Percentiles rank a stretch among this genome's conserved stretches.
These are phyloP conservation scores for Westerdykella aurantiaca DNA, from an alignment of 2,329 filamentous ascomycete species.

Conservation along the genomic window DNA sequence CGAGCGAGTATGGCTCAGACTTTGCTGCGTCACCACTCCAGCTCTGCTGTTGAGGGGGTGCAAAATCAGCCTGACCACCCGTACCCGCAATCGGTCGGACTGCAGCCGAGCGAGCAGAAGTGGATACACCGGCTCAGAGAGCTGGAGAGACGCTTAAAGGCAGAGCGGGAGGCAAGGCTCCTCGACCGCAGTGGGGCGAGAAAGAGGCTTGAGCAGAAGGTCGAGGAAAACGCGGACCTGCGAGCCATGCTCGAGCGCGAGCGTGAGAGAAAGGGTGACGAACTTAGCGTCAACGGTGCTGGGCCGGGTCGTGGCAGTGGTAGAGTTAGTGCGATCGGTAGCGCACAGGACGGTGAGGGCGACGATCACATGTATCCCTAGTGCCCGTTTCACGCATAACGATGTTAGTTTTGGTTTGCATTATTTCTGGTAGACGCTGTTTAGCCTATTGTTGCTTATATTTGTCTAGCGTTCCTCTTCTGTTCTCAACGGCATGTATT, in stretches of 20 bases:
- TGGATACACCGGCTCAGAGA: slow-evolving; percentile 85
- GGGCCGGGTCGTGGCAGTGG: slow-evolving; percentile 16
- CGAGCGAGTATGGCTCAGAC: slow-evolving; percentile 46
- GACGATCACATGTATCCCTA: slow-evolving; percentile 12
- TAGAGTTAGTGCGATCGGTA: slow-evolving; percentile 15
- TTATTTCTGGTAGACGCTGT: background rate
- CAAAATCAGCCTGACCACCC: slow-evolving; percentile 26
- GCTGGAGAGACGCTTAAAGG: slow-evolving; percentile 80
- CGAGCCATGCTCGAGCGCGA: slow-evolving; percentile 59
- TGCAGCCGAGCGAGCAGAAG: slow-evolving; percentile 58
- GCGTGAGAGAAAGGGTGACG: slow-evolving; percentile 30
- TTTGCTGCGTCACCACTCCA: slow-evolving; percentile 52
- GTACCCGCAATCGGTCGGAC: slow-evolving; percentile 31
- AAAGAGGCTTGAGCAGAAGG: slow-evolving; percentile 71
- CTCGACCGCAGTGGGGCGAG: slow-evolving; percentile 79
- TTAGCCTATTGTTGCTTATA: background rate
- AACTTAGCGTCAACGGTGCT: slow-evolving; percentile 15
- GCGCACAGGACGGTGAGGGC: background rate
- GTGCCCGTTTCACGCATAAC: background rate
- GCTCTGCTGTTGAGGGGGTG: slow-evolving; percentile 45
- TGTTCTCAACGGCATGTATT: slow-evolving; percentile 4
- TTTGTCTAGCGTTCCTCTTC: background rate
- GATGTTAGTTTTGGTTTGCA: background rate
- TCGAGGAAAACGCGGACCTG: slow-evolving; percentile 66
- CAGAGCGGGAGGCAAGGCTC: slow-evolving; percentile 78